Evolutionary conservation across 2,329 filamentous ascomycete genomes (phyloP).

Genomic region (Fusarium nelsonii): DNA sequence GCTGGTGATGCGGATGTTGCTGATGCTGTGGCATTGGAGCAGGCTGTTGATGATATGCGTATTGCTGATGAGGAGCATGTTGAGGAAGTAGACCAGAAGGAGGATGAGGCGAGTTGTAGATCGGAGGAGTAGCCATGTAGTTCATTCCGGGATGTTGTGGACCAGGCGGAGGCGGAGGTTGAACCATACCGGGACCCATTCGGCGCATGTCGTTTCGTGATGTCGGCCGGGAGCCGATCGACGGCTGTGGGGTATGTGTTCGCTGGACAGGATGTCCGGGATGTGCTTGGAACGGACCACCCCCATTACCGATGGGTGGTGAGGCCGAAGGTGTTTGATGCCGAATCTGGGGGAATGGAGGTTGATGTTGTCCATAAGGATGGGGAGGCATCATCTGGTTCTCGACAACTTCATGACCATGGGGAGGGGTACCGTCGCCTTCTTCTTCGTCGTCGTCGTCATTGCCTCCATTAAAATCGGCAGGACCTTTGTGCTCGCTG

Average conservation of each 20-base stretch:
- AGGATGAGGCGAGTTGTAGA: constrained; percentile 75
- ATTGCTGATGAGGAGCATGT: constrained; percentile 38
- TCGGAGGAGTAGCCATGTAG: constrained; percentile 86
- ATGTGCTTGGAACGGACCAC: constrained; percentile 72
- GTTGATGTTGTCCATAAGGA: constrained; percentile 69
- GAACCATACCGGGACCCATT: constrained; percentile 78
- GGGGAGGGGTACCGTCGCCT: constrained; percentile 75
- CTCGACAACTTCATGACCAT: constrained; percentile 68
- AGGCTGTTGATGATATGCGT: constrained; percentile 41
- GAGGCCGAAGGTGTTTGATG: constrained; percentile 88
- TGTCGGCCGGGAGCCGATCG: constrained; percentile 71
- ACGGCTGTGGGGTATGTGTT: constrained; percentile 85
- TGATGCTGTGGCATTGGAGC: constrained; percentile 57
- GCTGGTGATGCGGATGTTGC: not conserved
- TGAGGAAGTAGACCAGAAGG: constrained; percentile 42
- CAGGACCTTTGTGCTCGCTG: constrained; percentile 95
- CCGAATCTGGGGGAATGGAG: constrained; percentile 82
- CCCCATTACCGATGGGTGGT: constrained; percentile 86
- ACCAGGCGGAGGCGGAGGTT: constrained; percentile 67
- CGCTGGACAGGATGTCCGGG: constrained; percentile 62
- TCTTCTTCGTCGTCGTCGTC: constrained; percentile 89
- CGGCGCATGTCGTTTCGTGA: constrained; percentile 85
- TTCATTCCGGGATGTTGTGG: constrained; percentile 73
- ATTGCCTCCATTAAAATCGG: constrained; percentile 88
- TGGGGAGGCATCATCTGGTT: constrained; percentile 76